phyloP scores from a whole-genome alignment of 1,284 basidiomycete genomes.

The Fomitiporia mediterranea region DNA sequence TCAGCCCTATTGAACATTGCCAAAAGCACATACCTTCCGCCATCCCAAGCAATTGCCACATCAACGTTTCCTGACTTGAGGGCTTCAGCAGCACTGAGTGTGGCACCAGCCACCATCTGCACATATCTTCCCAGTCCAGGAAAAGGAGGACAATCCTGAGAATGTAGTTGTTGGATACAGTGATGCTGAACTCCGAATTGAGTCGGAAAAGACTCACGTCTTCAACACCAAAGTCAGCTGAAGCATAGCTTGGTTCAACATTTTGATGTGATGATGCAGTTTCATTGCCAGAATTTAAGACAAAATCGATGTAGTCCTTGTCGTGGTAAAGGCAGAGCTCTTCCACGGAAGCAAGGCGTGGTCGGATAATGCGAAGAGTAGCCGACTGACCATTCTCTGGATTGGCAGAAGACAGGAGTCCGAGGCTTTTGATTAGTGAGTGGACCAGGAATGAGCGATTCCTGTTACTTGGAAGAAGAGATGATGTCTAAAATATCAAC shows the following conservation, averaged over 20 bases:
- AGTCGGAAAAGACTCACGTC: conserved; percentile 41
- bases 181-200: not conserved
- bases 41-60: conserved; percentile 80
- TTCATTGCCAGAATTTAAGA: conserved; percentile 36
- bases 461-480: conserved; percentile 75
- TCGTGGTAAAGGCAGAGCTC: conserved; percentile 56
- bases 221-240: conserved; percentile 57
- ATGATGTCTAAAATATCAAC: conserved; percentile 43
- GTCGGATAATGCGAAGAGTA: conserved; percentile 44
- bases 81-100: conserved; percentile 64
- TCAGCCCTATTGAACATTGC: not conserved
- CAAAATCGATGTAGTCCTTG: conserved; percentile 50
- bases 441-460: conserved; percentile 82
- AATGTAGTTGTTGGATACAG: conserved; percentile 17
- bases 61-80: conserved; percentile 53
- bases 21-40: conserved; percentile 53
- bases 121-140: conserved; percentile 66
- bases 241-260: conserved; percentile 20
- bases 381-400: conserved; percentile 26
- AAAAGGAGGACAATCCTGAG: conserved; percentile 82
- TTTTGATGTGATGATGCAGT: conserved; percentile 18
- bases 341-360: conserved; percentile 44
- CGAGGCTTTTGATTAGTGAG: conserved; percentile 57
- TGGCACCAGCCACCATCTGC: conserved; percentile 68
- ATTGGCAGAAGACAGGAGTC: conserved; percentile 39